Conservation (phyloP, 2,329 filamentous ascomycete genomes). For the Pestalotiopsis sp. region DNA sequence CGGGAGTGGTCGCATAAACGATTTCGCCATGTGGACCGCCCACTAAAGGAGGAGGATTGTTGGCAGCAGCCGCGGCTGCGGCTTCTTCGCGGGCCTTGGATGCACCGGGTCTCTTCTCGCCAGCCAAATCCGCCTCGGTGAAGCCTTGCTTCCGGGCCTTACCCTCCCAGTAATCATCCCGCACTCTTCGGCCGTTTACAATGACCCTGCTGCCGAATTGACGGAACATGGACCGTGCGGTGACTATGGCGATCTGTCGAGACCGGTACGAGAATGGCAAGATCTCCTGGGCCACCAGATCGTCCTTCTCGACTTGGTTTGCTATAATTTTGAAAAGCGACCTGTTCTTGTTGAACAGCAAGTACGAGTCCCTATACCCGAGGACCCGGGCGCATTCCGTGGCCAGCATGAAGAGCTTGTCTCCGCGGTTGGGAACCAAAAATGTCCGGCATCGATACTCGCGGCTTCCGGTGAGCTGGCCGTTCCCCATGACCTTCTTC, state of each 20-base stretch:
- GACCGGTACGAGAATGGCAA: slow-evolving; percentile 96
- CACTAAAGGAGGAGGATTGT: slow-evolving; percentile 55
- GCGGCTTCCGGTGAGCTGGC: slow-evolving; percentile 78
- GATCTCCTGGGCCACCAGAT: slow-evolving; percentile 92
- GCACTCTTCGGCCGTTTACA: slow-evolving; percentile 83
- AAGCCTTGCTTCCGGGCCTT: slow-evolving; percentile 98
- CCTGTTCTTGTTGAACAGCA: slow-evolving; percentile 97
- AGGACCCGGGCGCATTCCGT: slow-evolving; percentile 95
- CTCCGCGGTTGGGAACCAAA: slow-evolving; percentile 83
- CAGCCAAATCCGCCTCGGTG: slow-evolving; percentile 92
- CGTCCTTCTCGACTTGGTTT: slow-evolving; percentile 93
- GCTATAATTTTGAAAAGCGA: slow-evolving; percentile 98
- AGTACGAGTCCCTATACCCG: slow-evolving; percentile 95
- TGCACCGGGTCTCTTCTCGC: slow-evolving; percentile 92
- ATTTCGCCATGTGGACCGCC: slow-evolving; percentile 80
- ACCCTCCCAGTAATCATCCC: slow-evolving; percentile 98
- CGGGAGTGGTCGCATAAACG: slow-evolving; percentile 78
- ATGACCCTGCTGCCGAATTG: slow-evolving; percentile 97
- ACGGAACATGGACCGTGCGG: slow-evolving; percentile 96
- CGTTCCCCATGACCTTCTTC: slow-evolving; percentile 86
- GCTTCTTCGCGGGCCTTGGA: slow-evolving; percentile 85
- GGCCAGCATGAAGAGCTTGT: slow-evolving; percentile 97
- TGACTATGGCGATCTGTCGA: slow-evolving; percentile 98
- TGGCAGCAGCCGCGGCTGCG: slow-evolving; percentile 72
- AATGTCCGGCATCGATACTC: slow-evolving; percentile 95